Conservation (phyloP, 1,284 basidiomycete species). For the Neonothopanus nambi region DNA sequence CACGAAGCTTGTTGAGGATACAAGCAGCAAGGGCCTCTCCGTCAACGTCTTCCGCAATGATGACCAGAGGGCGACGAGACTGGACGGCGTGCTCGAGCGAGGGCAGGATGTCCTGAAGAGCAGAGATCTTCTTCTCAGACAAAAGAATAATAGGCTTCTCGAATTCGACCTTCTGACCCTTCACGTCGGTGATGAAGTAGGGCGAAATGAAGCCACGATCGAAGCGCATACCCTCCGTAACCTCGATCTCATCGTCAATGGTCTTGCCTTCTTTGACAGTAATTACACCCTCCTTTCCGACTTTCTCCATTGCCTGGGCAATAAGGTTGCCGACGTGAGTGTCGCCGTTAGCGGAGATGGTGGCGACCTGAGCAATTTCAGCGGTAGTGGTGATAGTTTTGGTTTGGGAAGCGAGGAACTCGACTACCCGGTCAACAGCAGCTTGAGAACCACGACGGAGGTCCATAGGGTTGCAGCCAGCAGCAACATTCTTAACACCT, state of each 20-base stretch:
- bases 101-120: constrained; percentile 94
- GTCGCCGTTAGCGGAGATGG: constrained; percentile 98
- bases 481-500: constrained; percentile 99
- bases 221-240: constrained; percentile 99
- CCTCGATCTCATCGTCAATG: constrained; percentile 98
- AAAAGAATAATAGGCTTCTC: constrained; percentile 95
- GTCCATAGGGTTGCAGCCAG: constrained; percentile 99
- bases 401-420: constrained; percentile 88
- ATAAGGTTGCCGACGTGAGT: constrained; percentile 93
- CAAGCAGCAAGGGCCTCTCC: constrained; percentile 97
- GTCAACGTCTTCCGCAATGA: constrained; percentile 97
- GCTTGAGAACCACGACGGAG: constrained; percentile 95
- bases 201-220: constrained; percentile 99
- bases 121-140: constrained; percentile 97
- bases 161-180: constrained; percentile 94
- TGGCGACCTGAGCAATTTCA: constrained; percentile 98
- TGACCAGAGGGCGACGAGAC: constrained; percentile 88
- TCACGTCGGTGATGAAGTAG: constrained; percentile 99
- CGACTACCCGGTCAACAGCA: constrained; percentile 94
- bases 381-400: constrained; percentile 95
- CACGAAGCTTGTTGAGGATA: constrained; percentile 98
- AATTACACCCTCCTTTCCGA: constrained; percentile 99
- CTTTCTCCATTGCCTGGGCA: constrained; percentile 99
- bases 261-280: constrained; percentile 99
- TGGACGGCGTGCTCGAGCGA: constrained; percentile 92